phyloP scores from a whole-genome alignment of 345 rosid genomes.

The Iberis pinnata region DNA sequence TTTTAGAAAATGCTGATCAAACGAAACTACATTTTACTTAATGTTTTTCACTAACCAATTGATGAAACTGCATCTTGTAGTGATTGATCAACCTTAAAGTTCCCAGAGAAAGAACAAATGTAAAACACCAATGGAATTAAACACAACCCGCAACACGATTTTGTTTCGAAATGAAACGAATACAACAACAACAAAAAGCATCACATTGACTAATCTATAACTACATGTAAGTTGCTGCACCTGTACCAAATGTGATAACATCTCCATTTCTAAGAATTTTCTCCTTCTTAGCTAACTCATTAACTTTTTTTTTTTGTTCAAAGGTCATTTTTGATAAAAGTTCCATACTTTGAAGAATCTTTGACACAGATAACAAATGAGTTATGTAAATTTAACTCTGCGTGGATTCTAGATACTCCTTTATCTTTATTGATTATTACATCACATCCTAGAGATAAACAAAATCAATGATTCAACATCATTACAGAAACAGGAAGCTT shows the following conservation, averaged over 20 bases:
- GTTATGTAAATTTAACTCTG: no score
- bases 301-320: slow-evolving; percentile 38
- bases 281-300: no score
- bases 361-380: slow-evolving; percentile 43
- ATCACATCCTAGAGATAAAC: no score
- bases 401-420: no score
- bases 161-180: neutral
- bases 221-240: slow-evolving; percentile 76
- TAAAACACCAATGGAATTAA: slow-evolving; percentile 50
- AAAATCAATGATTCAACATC: no score
- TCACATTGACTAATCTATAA: slow-evolving; percentile 4
- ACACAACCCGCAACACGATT: slow-evolving; percentile 50
- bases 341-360: no score
- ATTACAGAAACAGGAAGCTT: no score
- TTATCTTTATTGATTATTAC: no score
- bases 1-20: slow-evolving; percentile 3
- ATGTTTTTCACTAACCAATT: slow-evolving; percentile 32
- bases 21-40: slow-evolving; percentile 14
- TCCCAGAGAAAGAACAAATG: slow-evolving; percentile 36
- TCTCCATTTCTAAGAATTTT: slow-evolving; percentile 63
- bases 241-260: slow-evolving; percentile 72
- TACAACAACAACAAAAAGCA: neutral
- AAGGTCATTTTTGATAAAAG: no score
- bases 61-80: no score
- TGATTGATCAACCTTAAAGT: slow-evolving; percentile 35